phyloP scores from a whole-genome alignment of 192 early-diverging fungal species.

The Oehlia diaphana region DNA sequence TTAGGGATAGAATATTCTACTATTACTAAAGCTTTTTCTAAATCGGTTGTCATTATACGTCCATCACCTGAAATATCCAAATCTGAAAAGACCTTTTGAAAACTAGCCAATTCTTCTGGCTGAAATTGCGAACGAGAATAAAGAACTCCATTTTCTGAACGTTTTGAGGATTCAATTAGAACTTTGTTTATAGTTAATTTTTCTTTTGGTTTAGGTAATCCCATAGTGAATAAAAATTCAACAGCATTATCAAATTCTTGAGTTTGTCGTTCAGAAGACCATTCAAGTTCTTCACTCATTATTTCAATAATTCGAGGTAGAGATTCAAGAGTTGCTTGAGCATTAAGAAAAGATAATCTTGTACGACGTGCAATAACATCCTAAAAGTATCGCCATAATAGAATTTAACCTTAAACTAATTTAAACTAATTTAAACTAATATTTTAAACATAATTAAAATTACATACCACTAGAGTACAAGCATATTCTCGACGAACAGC shows the following conservation, averaged over 20 bases:
- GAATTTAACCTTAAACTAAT: background rate
- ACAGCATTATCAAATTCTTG: constrained; percentile 70
- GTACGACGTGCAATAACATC: constrained; percentile 92
- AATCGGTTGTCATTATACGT: constrained; percentile 52
- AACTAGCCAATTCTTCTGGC: constrained; percentile 60
- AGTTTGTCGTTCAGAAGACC: constrained; percentile 66
- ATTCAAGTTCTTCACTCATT: constrained; percentile 86
- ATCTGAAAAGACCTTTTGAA: constrained; percentile 57
- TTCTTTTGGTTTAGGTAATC: constrained; percentile 56
- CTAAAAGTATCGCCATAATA: constrained; percentile 28
- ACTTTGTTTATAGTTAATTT: background rate
- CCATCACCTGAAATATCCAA: constrained; percentile 59
- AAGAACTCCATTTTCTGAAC: constrained; percentile 31
- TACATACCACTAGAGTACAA: constrained; percentile 69
- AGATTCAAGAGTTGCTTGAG: constrained; percentile 83
- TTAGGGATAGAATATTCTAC: constrained; percentile 53
- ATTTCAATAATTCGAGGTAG: constrained; percentile 88
- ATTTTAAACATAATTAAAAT: constrained; percentile 21
- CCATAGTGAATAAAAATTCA: constrained; percentile 88
- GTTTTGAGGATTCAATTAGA: background rate
- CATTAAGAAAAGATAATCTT: constrained; percentile 91
- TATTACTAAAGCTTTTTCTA: constrained; percentile 51
- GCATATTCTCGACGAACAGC: constrained; percentile 92
- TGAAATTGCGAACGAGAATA: constrained; percentile 60
- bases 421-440: background rate